phyloP scores from a whole-genome alignment of 352 stramenopile species.

The Phytopythium litorale region DNA sequence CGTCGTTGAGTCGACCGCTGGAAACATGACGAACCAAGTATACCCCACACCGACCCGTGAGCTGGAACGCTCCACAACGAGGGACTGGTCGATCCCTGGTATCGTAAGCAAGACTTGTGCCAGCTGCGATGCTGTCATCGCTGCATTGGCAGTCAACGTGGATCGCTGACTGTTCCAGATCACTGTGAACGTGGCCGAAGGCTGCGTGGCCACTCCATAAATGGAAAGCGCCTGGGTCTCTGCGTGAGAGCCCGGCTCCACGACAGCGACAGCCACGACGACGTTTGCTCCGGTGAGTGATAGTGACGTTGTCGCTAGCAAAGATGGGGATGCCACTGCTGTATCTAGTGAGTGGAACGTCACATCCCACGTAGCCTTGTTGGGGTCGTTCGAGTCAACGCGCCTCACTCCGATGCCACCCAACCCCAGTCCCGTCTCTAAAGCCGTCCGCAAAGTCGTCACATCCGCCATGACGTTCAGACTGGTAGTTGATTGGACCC shows the following conservation, averaged over 20 bases:
- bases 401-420: slow-evolving; percentile 17
- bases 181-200: slow-evolving; percentile 25
- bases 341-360: slow-evolving; percentile 31
- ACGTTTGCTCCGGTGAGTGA: slow-evolving; percentile 20
- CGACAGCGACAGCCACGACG: slow-evolving; percentile 10
- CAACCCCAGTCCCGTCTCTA: slow-evolving; percentile 18
- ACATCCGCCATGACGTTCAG: slow-evolving; percentile 23
- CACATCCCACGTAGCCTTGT: slow-evolving; percentile 22
- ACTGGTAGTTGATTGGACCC: slow-evolving; percentile 23
- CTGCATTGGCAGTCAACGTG: slow-evolving; percentile 14
- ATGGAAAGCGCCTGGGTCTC: slow-evolving; percentile 39
- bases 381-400: background rate
- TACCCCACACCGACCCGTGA: slow-evolving; percentile 34
- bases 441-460: slow-evolving; percentile 17
- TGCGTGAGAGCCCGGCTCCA: slow-evolving; percentile 16
- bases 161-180: slow-evolving; percentile 32
- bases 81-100: slow-evolving; percentile 15
- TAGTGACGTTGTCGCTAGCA: slow-evolving; percentile 13
- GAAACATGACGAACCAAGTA: slow-evolving; percentile 35
- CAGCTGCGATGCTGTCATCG: slow-evolving; percentile 30
- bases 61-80: slow-evolving; percentile 33
- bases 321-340: slow-evolving; percentile 10
- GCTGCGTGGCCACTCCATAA: slow-evolving; percentile 20
- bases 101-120: slow-evolving; percentile 25
- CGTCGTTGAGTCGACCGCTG: slow-evolving; percentile 14